Percentiles rank a stretch among this genome's conserved stretches.
Evolutionary conservation across 2,329 filamentous ascomycete genomes (phyloP).

Genomic region (Shiraia sp.): DNA sequence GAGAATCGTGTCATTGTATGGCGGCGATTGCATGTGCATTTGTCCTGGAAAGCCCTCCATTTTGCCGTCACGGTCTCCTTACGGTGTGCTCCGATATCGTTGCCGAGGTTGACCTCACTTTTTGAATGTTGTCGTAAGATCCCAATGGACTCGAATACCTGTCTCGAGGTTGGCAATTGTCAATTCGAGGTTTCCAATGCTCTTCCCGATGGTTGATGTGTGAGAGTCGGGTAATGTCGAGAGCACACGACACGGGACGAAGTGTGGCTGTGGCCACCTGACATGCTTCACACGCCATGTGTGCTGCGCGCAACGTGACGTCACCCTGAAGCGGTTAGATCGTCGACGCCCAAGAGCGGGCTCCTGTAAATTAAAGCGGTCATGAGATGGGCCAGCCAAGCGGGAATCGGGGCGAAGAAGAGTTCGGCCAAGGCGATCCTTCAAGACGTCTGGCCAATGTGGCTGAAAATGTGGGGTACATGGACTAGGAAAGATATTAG

Average conservation of each 20-base stretch:
- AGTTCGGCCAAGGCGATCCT: conserved; percentile 4
- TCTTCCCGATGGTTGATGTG: neutral
- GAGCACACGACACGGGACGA: conserved; percentile 8
- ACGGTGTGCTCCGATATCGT: too few relatives aligned
- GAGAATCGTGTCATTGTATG: conserved; percentile 47
- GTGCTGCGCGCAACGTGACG: conserved; percentile 14
- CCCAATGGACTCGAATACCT: neutral
- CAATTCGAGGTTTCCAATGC: too few relatives aligned
- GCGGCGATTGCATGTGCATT: conserved; percentile 23
- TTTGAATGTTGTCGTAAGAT: too few relatives aligned
- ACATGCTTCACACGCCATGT: conserved; percentile 7
- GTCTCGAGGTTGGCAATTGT: too few relatives aligned
- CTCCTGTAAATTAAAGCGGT: conserved; percentile 6
- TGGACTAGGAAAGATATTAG: neutral
- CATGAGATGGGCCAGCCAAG: conserved; percentile 9
- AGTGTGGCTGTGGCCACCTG: conserved; percentile 6
- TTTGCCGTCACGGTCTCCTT: too few relatives aligned
- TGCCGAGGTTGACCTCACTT: too few relatives aligned
- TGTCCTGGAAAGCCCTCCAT: conserved; percentile 21
- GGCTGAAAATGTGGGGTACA: conserved; percentile 3
- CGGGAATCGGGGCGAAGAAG: conserved; percentile 1
- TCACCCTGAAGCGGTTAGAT: conserved; percentile 11
- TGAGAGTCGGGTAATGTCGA: conserved; percentile 1
- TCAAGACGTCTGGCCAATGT: neutral
- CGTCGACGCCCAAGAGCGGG: neutral